Conservation (phyloP, 441 rosid species). For the Brassica balearica region DNA sequence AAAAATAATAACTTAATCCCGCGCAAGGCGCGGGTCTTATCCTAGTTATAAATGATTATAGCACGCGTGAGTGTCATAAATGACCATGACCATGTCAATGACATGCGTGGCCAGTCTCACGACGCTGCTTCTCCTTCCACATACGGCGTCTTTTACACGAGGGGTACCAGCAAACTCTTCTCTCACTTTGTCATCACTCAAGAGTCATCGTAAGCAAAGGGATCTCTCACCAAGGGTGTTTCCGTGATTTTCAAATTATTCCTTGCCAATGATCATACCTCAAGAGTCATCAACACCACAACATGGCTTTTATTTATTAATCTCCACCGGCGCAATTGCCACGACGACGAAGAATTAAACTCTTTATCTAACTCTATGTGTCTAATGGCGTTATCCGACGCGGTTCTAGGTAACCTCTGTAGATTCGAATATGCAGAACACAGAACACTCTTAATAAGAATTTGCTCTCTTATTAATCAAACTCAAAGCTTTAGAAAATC, state of each 20-base stretch:
- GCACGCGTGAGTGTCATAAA: conserved; percentile 7
- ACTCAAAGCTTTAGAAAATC: too few relatives aligned
- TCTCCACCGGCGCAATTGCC: conserved; percentile 23
- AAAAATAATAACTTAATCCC: too few relatives aligned
- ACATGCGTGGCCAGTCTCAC: not conserved
- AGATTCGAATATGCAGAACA: too few relatives aligned
- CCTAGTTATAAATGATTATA: not conserved
- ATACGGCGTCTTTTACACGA: not conserved
- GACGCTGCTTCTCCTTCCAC: not conserved
- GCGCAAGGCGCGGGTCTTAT: too few relatives aligned
- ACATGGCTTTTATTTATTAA: conserved; percentile 4
- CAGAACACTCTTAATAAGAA: too few relatives aligned
- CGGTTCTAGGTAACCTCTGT: conserved; percentile 76
- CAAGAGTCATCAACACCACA: conserved; percentile 24
- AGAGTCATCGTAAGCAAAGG: not conserved
- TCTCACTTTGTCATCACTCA: not conserved
- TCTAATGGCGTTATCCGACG: conserved; percentile 83
- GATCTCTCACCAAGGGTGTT: not conserved
- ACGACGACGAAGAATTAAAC: not conserved
- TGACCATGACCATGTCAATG: not conserved
- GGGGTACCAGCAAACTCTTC: not conserved
- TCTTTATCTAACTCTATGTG: conserved; percentile 29
- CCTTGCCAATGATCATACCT: conserved; percentile 19
- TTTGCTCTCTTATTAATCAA: too few relatives aligned
- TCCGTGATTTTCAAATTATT: not conserved